phyloP scores from a whole-genome alignment of 805 yeast species.

The Saccharomycopsis olivae region DNA sequence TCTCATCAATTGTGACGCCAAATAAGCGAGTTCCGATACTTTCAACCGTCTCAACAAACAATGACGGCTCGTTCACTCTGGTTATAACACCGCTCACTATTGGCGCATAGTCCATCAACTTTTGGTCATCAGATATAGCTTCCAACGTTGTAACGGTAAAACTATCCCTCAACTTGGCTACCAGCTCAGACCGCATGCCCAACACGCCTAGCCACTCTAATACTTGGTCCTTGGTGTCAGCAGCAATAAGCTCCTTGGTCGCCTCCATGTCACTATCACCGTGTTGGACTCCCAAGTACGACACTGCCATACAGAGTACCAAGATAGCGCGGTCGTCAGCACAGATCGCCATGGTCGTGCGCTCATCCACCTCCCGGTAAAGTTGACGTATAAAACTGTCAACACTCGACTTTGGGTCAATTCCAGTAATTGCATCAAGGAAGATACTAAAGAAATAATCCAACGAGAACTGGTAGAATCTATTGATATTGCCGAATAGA shows the following conservation, averaged over 20 bases:
- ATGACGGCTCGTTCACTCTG: neutral
- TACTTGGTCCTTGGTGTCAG: neutral
- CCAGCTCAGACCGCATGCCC: too few relatives aligned
- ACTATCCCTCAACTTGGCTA: neutral
- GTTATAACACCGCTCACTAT: neutral
- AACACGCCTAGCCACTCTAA: neutral
- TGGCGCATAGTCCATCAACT: neutral
- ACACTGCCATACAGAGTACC: neutral
- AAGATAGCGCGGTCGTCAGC: conserved; percentile 36
- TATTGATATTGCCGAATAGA: conserved; percentile 30
- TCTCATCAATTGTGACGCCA: neutral
- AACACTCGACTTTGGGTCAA: conserved; percentile 19
- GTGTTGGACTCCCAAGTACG: neutral
- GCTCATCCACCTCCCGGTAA: conserved; percentile 36
- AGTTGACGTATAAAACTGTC: conserved; percentile 28
- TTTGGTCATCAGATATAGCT: neutral
- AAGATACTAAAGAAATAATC: conserved; percentile 31
- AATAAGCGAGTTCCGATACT: neutral
- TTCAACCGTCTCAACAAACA: neutral
- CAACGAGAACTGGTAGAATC: conserved; percentile 51
- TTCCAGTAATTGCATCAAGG: conserved; percentile 20
- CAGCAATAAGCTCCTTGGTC: neutral
- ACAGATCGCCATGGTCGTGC: conserved; percentile 36
- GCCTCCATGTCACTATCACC: too few relatives aligned
- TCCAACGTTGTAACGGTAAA: neutral